phyloP scores from a whole-genome alignment of 116 monocot species.

The Zostera marina region DNA sequence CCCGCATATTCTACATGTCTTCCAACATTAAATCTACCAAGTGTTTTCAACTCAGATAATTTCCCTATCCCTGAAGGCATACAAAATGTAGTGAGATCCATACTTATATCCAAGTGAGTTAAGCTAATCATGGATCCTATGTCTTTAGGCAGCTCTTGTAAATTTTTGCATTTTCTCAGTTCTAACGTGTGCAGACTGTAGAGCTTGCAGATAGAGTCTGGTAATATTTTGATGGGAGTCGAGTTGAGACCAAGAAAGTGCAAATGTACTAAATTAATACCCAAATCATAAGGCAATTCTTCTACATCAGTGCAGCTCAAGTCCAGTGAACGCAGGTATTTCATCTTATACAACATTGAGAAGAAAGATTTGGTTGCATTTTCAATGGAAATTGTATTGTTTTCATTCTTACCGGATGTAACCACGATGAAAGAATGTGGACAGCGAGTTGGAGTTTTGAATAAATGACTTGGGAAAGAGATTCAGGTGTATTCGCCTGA shows the following conservation, averaged over 20 bases:
- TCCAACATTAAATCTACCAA: conserved; percentile 19
- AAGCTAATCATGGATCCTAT: conserved; percentile 12
- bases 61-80: conserved; percentile 29
- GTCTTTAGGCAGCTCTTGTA: conserved; percentile 15
- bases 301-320: conserved; percentile 15
- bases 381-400: too few relatives aligned
- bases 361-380: too few relatives aligned
- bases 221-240: conserved; percentile 21
- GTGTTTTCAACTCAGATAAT: conserved; percentile 18
- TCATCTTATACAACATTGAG: neutral
- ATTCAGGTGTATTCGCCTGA: neutral
- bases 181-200: conserved; percentile 30
- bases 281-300: conserved; percentile 11
- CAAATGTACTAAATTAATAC: conserved; percentile 18
- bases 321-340: conserved; percentile 21
- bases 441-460: too few relatives aligned
- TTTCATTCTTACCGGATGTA: too few relatives aligned
- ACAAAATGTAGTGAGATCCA: conserved; percentile 4
- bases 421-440: too few relatives aligned
- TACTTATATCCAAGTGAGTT: conserved; percentile 16
- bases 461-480: too few relatives aligned
- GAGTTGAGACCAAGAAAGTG: conserved; percentile 22
- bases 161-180: conserved; percentile 11
- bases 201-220: conserved; percentile 19
- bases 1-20: conserved; percentile 8